Conservation (phyloP, 2,329 filamentous ascomycete genomes). For the Akanthomyces dipterigenus region DNA sequence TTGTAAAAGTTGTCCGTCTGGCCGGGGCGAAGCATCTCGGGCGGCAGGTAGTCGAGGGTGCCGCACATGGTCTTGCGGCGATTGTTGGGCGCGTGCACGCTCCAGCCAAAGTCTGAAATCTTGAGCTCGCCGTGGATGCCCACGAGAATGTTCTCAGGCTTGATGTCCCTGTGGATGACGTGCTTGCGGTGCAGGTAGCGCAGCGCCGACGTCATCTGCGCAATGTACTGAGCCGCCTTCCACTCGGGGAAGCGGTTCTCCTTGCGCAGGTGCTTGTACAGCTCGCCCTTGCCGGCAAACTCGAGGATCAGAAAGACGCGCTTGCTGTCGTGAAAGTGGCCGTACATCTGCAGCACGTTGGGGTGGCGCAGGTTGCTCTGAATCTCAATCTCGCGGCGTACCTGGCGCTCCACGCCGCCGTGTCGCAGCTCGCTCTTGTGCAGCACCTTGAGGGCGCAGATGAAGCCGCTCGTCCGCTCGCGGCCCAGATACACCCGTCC, state of each 20-base stretch:
- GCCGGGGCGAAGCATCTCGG: slow-evolving; percentile 89
- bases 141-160: slow-evolving; percentile 94
- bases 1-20: slow-evolving; percentile 81
- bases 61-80: slow-evolving; percentile 92
- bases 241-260: slow-evolving; percentile 77
- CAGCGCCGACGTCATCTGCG: slow-evolving; percentile 84
- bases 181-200: slow-evolving; percentile 94
- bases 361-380: slow-evolving; percentile 81
- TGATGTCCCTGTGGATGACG: slow-evolving; percentile 95
- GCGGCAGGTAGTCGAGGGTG: slow-evolving; percentile 92
- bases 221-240: slow-evolving; percentile 81
- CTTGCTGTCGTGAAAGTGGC: slow-evolving; percentile 85
- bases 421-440: slow-evolving; percentile 79
- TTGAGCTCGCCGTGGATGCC: slow-evolving; percentile 98
- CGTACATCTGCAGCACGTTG: slow-evolving; percentile 77
- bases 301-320: slow-evolving; percentile 83
- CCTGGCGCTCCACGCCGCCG: slow-evolving; percentile 75
- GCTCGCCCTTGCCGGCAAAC: slow-evolving; percentile 77
- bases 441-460: slow-evolving; percentile 79
- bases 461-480: slow-evolving; percentile 70
- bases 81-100: slow-evolving; percentile 93
- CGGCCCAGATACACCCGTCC: slow-evolving; percentile 79
- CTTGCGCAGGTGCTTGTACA: slow-evolving; percentile 79
- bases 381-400: slow-evolving; percentile 82
- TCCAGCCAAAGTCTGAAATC: slow-evolving; percentile 98